phyloP scores from a whole-genome alignment of 352 stramenopile genomes.

The Globisporangium nunn region DNA sequence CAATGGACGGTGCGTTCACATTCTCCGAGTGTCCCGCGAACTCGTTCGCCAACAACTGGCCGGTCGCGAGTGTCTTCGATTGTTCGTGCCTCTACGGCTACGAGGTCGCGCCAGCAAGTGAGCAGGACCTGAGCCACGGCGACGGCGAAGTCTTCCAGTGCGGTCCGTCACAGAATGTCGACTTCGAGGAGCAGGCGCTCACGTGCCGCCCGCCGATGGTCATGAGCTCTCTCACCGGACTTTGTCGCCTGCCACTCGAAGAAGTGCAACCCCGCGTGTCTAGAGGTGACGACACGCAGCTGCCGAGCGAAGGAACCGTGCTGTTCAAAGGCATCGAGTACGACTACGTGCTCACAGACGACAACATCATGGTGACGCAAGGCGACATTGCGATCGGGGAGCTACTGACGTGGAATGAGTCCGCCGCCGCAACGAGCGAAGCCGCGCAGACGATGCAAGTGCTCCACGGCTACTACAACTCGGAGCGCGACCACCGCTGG shows the following conservation, averaged over 20 bases:
- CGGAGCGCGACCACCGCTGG: slow-evolving; percentile 70
- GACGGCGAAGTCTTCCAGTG: slow-evolving; percentile 39
- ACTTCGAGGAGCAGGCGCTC: slow-evolving; percentile 31
- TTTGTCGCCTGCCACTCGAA: slow-evolving; percentile 62
- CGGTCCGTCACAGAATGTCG: slow-evolving; percentile 15
- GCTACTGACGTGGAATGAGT: slow-evolving; percentile 28
- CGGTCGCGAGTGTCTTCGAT: slow-evolving; percentile 24
- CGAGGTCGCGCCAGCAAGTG: slow-evolving; percentile 22
- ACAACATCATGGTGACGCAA: slow-evolving; percentile 72
- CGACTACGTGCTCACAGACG: slow-evolving; percentile 68
- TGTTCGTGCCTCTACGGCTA: slow-evolving; percentile 46
- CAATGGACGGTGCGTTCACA: slow-evolving; percentile 9
- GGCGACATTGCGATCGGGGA: slow-evolving; percentile 71
- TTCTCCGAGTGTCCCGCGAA: slow-evolving; percentile 42
- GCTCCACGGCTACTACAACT: slow-evolving; percentile 79
- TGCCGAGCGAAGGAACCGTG: slow-evolving; percentile 22
- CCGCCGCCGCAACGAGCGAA: slow-evolving; percentile 4
- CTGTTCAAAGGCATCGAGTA: slow-evolving; percentile 79
- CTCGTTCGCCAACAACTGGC: slow-evolving; percentile 44
- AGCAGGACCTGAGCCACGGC: slow-evolving; percentile 20
- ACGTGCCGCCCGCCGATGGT: slow-evolving; percentile 32
- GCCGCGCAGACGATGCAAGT: slow-evolving; percentile 13
- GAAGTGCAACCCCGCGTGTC: slow-evolving; percentile 20
- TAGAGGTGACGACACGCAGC: slow-evolving; percentile 2
- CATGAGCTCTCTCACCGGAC: slow-evolving; percentile 37